Base-by-base conservation (phyloP, 495 filamentous ascomycete species). In the Stereocaulon alpinum region DNA sequence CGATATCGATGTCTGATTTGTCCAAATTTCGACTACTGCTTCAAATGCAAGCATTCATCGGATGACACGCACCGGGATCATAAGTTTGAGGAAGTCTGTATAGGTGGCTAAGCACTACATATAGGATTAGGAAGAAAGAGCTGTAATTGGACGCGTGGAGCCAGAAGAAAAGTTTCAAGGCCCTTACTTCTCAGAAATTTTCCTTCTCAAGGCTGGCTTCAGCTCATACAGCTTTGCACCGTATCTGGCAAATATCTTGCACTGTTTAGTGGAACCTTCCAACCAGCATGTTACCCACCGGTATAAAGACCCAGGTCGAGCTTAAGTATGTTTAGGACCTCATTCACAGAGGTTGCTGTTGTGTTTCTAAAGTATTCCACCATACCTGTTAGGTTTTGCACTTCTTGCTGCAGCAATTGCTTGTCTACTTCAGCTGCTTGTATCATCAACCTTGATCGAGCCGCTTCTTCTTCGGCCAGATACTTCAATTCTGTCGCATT, bases 391-490 rank as follows among this genome's bases (percentile, higher is more conserved):
- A 60, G 49, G 17, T 9, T 55, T 37, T 60, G 58, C 12, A 60
- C 50, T 55, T 60, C 11, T 60, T 60, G 58, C 50, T 60, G 58
- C 40, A 60, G n/a, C 11, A 18, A 17, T 24, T 60, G 49, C 22
- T 55, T 60, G 37, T 60, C 30, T 22, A 37, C 29, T 34, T 60
- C 50, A 34, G 40, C 40, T 55, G 58, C 37, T 42, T 55, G 49
- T 27, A 60, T 55, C 5, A 42, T 42, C 20, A 20, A 37, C 34
- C 45, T 60, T 20, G 29, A 55, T 11, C 10, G 40, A 47, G 22
- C 27, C 11, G 20, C 58, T 55, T 60, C 40, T 47, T 60, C 50
- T 60, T 60, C 50, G n/a, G 58, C 49, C 15, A 60, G n/a, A 17
- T 45, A 15, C 37, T 60, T 60, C 37, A 60, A 18, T 15, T 55